These are phyloP conservation scores for Penicillium dipodomyicola DNA, from an alignment of 495 filamentous ascomycete species.

Conservation along the genomic window DNA sequence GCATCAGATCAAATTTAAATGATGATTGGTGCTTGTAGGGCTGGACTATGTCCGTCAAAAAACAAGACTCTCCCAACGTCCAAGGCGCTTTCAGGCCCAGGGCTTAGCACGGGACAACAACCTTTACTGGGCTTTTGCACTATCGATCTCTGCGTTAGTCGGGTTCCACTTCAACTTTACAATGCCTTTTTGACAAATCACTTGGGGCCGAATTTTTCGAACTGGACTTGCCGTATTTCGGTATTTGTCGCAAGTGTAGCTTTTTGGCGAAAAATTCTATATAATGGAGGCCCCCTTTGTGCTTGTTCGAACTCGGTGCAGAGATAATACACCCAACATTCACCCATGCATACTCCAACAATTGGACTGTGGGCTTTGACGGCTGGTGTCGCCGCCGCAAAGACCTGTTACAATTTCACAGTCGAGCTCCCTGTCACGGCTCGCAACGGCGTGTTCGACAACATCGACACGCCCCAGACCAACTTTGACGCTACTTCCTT, in stretches of 20 bases:
- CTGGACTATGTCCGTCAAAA: background rate
- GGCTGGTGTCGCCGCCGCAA: conserved; percentile 22
- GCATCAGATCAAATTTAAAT: background rate
- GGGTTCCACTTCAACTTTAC: conserved; percentile 1
- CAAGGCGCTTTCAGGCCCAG: background rate
- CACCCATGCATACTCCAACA: conserved; percentile 8
- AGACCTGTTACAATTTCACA: conserved; percentile 38
- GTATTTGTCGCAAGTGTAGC: background rate
- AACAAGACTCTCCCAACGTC: background rate
- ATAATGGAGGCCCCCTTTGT: background rate
- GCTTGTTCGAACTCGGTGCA: background rate
- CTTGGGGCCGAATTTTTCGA: conserved; percentile 4
- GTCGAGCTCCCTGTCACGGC: conserved; percentile 36
- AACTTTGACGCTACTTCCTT: conserved; percentile 43
- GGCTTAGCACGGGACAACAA: conserved; percentile 5
- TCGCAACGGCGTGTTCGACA: conserved; percentile 35
- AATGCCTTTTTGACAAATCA: conserved; percentile 10
- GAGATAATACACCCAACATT: background rate
- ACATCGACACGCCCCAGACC: conserved; percentile 27
- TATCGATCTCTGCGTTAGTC: conserved; percentile 11
- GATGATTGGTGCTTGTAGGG: background rate
- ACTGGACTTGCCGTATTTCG: background rate
- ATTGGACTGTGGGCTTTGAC: conserved; percentile 10
- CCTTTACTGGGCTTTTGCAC: conserved; percentile 3
- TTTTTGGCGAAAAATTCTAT: background rate